These are phyloP conservation scores for Pseudogymnoascus sp. DNA, from an alignment of 2,329 filamentous ascomycete genomes.

Conservation along the genomic window DNA sequence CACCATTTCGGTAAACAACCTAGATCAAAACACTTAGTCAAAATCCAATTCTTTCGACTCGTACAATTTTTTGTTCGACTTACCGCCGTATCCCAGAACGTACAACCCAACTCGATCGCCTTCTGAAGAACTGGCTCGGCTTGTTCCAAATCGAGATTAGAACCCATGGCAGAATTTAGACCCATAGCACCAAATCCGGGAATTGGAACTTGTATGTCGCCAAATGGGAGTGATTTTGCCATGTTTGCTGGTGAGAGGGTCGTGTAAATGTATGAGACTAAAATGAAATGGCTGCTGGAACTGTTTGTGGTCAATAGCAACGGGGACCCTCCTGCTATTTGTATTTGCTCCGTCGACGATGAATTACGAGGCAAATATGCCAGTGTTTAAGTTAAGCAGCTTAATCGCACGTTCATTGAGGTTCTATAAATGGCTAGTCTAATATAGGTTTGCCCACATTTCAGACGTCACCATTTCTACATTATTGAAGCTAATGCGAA, in stretches of 20 bases:
- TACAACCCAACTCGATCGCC: constrained; percentile 38
- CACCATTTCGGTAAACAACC: constrained; percentile 38
- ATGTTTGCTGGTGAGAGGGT: constrained; percentile 18
- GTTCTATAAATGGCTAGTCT: background rate
- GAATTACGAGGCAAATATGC: background rate
- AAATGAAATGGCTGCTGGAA: background rate
- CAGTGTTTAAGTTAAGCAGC: background rate
- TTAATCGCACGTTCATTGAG: too few relatives aligned
- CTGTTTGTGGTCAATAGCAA: background rate
- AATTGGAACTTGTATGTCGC: constrained; percentile 30
- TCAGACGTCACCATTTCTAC: background rate
- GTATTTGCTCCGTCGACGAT: background rate
- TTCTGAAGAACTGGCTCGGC: constrained; percentile 42
- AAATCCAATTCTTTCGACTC: background rate
- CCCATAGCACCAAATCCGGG: constrained; percentile 45
- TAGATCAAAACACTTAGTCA: constrained; percentile 27
- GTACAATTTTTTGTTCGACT: background rate
- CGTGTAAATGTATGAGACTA: background rate
- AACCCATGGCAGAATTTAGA: constrained; percentile 35
- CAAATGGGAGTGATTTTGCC: constrained; percentile 35
- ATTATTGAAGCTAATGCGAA: background rate
- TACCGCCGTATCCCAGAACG: constrained; percentile 18
- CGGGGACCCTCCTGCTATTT: background rate
- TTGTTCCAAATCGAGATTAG: constrained; percentile 34
- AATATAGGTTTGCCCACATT: background rate